Conservation (phyloP, 2,329 filamentous ascomycete species). For the Colletotrichum tropicale region DNA sequence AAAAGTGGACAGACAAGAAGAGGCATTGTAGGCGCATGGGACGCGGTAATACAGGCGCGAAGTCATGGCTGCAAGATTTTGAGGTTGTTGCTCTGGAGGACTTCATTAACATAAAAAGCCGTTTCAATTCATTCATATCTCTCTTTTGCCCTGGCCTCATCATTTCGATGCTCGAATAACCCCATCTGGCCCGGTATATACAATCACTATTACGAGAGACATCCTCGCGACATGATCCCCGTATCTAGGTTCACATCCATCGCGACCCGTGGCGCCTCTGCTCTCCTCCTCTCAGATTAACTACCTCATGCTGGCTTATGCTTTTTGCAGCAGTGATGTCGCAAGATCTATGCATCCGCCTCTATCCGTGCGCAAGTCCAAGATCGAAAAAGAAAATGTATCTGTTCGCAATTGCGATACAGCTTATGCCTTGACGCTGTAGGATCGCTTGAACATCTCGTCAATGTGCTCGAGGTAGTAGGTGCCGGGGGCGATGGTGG, state of each 20-base stretch:
- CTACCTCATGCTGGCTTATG: not conserved
- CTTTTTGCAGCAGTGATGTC: constrained; percentile 4
- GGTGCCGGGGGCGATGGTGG: constrained; percentile 68
- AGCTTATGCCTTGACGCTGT: constrained; percentile 74
- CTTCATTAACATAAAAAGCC: not conserved
- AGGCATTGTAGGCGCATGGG: not conserved
- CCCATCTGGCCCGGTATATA: constrained; percentile 5
- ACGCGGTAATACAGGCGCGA: not conserved
- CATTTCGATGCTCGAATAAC: not conserved
- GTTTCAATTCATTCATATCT: constrained; percentile 2
- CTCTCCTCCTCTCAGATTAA: constrained; percentile 14
- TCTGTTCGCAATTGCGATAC: not conserved
- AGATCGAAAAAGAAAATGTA: not conserved
- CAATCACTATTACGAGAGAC: not conserved
- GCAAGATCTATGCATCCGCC: constrained; percentile 19
- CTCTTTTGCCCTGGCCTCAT: not conserved
- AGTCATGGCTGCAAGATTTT: not conserved
- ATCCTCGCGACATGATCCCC: not conserved
- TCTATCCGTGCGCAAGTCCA: constrained; percentile 12
- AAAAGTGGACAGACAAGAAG: not conserved
- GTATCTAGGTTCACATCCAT: not conserved
- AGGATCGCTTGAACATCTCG: constrained; percentile 85
- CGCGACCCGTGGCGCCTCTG: not conserved
- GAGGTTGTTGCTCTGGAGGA: not conserved
- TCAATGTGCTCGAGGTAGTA: constrained; percentile 85